Evolutionary conservation across 2,329 filamentous ascomycete genomes (phyloP).

Genomic region (Emergomyces pasteurianus): DNA sequence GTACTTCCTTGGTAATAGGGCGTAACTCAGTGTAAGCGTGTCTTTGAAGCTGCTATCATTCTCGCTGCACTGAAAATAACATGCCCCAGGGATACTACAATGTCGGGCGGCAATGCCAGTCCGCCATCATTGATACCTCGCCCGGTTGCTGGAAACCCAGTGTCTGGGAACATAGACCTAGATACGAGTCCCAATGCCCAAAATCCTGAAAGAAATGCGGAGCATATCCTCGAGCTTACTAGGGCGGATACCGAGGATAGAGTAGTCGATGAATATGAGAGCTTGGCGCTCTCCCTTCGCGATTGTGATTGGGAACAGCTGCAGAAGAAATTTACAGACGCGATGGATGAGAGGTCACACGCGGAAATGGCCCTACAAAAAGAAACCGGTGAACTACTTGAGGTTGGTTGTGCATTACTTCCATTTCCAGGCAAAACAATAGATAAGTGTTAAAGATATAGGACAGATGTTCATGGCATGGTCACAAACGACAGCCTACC

Average conservation of each 20-base stretch:
- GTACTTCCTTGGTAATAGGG: neutral
- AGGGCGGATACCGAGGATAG: neutral
- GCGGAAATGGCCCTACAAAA: constrained; percentile 54
- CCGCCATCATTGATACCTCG: neutral
- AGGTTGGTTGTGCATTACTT: constrained; percentile 33
- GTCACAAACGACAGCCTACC: constrained; percentile 58
- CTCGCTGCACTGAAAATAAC: neutral
- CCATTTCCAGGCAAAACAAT: neutral
- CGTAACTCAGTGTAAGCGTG: neutral
- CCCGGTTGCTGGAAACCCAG: neutral
- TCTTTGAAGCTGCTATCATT: neutral
- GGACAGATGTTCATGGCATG: constrained; percentile 65
- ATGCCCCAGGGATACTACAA: neutral
- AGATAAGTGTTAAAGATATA: neutral
- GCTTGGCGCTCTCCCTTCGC: constrained; percentile 26
- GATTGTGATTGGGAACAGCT: constrained; percentile 70
- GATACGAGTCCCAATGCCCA: neutral
- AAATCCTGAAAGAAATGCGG: neutral
- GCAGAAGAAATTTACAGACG: constrained; percentile 53
- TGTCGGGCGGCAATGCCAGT: neutral
- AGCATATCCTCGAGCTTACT: neutral
- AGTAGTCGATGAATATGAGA: constrained; percentile 11
- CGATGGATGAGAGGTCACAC: constrained; percentile 50
- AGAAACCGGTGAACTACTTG: constrained; percentile 56
- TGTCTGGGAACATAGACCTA: neutral